Evolutionary conservation across 257 asterid genomes (phyloP), one percentile per base, ranked within the genome.

Genomic region (Primulina eburnea): DNA sequence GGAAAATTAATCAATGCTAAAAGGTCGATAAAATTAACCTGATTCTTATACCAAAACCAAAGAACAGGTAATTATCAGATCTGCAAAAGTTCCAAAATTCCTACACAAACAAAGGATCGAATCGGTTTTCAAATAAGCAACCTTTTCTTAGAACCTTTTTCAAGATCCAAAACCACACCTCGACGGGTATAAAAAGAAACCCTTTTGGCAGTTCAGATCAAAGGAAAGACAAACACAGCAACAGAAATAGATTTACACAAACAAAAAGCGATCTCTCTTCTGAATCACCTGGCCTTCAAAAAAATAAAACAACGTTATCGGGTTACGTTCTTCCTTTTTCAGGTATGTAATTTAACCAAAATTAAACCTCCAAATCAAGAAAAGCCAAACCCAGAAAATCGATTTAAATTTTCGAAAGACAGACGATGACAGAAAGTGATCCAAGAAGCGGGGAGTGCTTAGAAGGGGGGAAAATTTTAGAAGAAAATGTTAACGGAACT

Each of bases 281-380:
- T 87, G 97, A 86, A 91, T 73, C 96, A 85, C 94, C 92, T 85
- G 94, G 87, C 94, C 88, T 88, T 83, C 97, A 80, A 82, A 84
- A 79, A 74, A 79, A 33, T 8, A 35, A 7, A 8, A 21, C 24
- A 21, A 21, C 24, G 24, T 14, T 50, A 17, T 14, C 57, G 21
- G 57, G 21, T 28, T 8, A 78, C 66, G 11, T 66, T 79, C 62
- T 43, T 53, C 18, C 64, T 60, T 28, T 57, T 20, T 62, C 17
- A 20, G 62, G 14, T 59, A 3, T 35, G 57, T 60, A 65, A 35
- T 37, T 60, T 63, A 52, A 30, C 16, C 60, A 16, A 55, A 47
- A 24, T 24, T 50, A 37, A 72, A 59, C 68, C 71, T 64, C 68
- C 55, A 81, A 68, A 71, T 65, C 65, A 80, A 83, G 62, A 72